Evolutionary conservation across 495 filamentous ascomycete species (phyloP).

Genomic region (Baudoinia panamericana): DNA sequence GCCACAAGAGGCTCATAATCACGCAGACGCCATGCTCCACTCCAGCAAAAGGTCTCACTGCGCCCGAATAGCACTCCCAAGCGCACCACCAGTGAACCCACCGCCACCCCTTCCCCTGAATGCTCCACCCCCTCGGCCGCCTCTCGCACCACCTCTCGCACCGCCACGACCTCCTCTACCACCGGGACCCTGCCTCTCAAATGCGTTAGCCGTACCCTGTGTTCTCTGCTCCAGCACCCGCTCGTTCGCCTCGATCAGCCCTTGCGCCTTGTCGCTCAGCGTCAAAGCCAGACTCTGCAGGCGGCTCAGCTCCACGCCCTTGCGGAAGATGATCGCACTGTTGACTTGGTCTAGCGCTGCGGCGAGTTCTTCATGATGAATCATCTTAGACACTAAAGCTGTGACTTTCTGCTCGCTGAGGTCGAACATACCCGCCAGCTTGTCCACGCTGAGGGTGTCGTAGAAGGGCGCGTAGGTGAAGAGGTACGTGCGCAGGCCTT

Average conservation of each 20-base stretch:
- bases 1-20: no score
- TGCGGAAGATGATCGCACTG: slow-evolving; percentile 94
- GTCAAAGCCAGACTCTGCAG: slow-evolving; percentile 91
- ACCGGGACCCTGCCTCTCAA: slow-evolving; percentile 72
- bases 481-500: slow-evolving; percentile 93
- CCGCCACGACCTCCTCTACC: slow-evolving; percentile 53
- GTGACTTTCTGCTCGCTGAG: slow-evolving; percentile 77
- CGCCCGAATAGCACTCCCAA: slow-evolving; percentile 23
- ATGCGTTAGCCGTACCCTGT: slow-evolving; percentile 86
- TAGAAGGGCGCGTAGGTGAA: slow-evolving; percentile 99
- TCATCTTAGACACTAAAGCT: slow-evolving; percentile 98
- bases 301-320: slow-evolving; percentile 93
- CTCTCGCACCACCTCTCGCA: slow-evolving; percentile 37
- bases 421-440: slow-evolving; percentile 89
- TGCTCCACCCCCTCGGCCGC: slow-evolving; percentile 10
- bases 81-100: slow-evolving; percentile 21
- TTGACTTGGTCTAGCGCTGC: slow-evolving; percentile 97
- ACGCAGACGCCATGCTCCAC: no score
- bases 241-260: slow-evolving; percentile 93
- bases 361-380: slow-evolving; percentile 93
- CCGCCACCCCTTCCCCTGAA: slow-evolving; percentile 14
- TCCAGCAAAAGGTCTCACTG: no score
- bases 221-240: slow-evolving; percentile 92
- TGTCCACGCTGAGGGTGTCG: slow-evolving; percentile 78
- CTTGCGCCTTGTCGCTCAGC: slow-evolving; percentile 87